A percentile compares a stretch with the other conserved stretches of the same genome.
These are phyloP conservation scores for Tagetes patula DNA, from an alignment of 129 eudicot species.

Conservation along the genomic window DNA sequence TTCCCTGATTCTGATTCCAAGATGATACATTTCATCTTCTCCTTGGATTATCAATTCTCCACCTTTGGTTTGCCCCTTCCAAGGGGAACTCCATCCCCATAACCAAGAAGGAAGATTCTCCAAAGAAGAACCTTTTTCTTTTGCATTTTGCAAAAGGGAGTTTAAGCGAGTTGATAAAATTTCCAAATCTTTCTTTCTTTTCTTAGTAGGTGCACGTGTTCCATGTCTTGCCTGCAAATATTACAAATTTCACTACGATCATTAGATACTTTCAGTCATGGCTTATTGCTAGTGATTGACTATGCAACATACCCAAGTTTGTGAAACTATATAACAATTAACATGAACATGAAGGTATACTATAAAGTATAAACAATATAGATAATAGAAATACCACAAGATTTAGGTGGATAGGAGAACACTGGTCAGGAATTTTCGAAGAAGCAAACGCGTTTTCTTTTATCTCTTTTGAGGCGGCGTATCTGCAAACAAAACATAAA, in stretches of 20 bases:
- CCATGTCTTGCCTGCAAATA: conserved; percentile 89
- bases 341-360: background rate
- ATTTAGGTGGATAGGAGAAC: conserved; percentile 86
- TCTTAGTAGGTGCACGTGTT: conserved; percentile 98
- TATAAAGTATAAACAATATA: conserved; percentile 18
- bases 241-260: conserved; percentile 7
- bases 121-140: conserved; percentile 46
- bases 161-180: conserved; percentile 47
- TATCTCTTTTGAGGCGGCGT: conserved; percentile 53
- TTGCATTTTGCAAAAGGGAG: conserved; percentile 54
- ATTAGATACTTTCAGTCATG: background rate
- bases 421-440: conserved; percentile 63
- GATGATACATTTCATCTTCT: conserved; percentile 79
- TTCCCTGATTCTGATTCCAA: conserved; percentile 70
- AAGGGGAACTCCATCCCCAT: conserved; percentile 81
- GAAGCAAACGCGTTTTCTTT: conserved; percentile 48
- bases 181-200: conserved; percentile 66
- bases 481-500: conserved; percentile 47
- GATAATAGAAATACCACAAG: conserved; percentile 69
- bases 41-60: conserved; percentile 83
- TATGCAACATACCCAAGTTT: background rate
- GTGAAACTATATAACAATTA: background rate
- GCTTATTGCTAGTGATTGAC: background rate
- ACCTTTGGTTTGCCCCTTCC: conserved; percentile 84
- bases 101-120: conserved; percentile 79